phyloP scores from a whole-genome alignment of 345 rosid species.

The Streptanthus diversifolius region DNA sequence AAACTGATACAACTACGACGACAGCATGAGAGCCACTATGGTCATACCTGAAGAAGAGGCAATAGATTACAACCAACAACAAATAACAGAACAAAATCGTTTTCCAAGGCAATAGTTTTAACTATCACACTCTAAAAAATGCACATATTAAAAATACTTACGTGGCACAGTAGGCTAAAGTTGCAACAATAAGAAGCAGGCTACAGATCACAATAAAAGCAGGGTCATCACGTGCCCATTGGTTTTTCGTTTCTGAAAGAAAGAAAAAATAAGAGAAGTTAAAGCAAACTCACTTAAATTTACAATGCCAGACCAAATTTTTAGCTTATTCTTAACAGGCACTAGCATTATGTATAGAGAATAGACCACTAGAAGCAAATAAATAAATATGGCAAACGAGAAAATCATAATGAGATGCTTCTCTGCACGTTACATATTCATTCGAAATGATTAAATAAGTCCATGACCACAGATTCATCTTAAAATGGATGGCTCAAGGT shows the following conservation, averaged over 20 bases:
- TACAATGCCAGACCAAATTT: not conserved
- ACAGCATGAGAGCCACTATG: constrained; percentile 79
- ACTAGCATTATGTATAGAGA: not conserved
- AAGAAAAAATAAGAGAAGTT: constrained; percentile 11
- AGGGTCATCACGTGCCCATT: constrained; percentile 99
- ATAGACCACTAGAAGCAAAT: not conserved
- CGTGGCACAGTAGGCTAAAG: constrained; percentile 95
- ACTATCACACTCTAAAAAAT: not conserved
- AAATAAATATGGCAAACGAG: not conserved
- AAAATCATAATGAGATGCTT: not conserved
- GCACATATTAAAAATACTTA: constrained; percentile 44
- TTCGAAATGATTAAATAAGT: not conserved
- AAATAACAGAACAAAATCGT: not conserved
- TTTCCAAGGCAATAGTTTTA: not conserved
- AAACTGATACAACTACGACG: constrained; percentile 70
- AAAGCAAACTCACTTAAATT: constrained; percentile 7
- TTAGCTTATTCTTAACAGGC: constrained; percentile 4
- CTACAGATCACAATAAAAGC: constrained; percentile 97
- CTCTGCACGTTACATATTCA: not conserved
- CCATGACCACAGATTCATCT: not conserved
- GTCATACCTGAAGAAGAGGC: constrained; percentile 69
- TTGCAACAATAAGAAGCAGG: constrained; percentile 73
- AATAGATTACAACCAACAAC: not conserved
- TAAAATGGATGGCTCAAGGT: not conserved
- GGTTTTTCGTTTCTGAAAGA: constrained; percentile 95